Evolutionary conservation across 345 rosid species (phyloP), one percentile per base, ranked within the genome.

Genomic region (Gossypioides kirkii): DNA sequence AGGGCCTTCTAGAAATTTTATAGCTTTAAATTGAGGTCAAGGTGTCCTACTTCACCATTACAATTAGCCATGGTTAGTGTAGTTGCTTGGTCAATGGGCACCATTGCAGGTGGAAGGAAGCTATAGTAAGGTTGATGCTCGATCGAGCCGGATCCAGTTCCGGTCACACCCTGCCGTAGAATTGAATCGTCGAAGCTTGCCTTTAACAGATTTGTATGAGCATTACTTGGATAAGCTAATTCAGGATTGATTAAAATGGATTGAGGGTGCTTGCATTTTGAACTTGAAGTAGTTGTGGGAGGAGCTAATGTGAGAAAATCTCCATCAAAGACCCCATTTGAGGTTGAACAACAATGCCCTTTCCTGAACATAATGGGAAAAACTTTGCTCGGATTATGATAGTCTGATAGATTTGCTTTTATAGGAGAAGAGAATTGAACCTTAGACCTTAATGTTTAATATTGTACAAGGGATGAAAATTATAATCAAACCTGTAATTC

Each of bases 11-110:
- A 32, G 7, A 45, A 46, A 20, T 6, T 61, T 73, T 77, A 83
- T 69, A 86, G 70, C 79, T 79, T 83, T 83, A 88, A 74, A 80
- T 83, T 81, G 50, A 88, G 86, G 76, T 86, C 92, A 60, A 85
- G 72, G 60, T 69, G 70, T 66, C 79, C 88, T 64, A 74, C 83
- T 76, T 80, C 85, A 62, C 71, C 77, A n/a, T 75, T 64, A 61
- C 61, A 65, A 6, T 32, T 71, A 69, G 10, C 61, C 63, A 50
- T 49, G 9, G 68, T 45, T 22, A 73, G 18, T 14, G 66, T 42
- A 49, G 43, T 28, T 49, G 43, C 45, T 68, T 22, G 41, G 7
- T 68, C 70, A 23, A 66, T 66, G 45, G 23, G 54, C 54, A 23
- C 61, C 70, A 56, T 56, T 71, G 83, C 36, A 49, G 80, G 76